Base-by-base conservation (phyloP, 2,329 filamentous ascomycete genomes). In the Botrytis medusae region DNA sequence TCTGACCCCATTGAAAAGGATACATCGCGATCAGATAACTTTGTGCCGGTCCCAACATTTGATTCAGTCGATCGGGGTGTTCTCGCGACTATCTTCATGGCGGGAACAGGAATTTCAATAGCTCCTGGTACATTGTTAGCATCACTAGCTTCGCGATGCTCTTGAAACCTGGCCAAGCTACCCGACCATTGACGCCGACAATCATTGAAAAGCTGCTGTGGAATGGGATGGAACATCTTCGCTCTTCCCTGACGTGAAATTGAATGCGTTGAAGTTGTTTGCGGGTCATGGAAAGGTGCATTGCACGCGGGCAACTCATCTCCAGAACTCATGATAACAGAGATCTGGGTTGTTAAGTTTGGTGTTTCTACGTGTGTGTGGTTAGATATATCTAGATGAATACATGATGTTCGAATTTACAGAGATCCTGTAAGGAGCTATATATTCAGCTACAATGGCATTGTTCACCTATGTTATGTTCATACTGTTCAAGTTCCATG, bases 201-300 rank as follows among this genome's bases (percentile, higher is more conserved):
- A 42, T 10, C 14, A 2, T n/a, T n/a, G 42, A 29, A 16, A 9
- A 71, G 20, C 4, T 32, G 14, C 16, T 3, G 12, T 40, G 40
- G 29, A 25, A 71, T n/a, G 1, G 44, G 25, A 4, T 40, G 46
- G 48, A 71, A 65, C 42, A 71, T 63, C 34, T 65, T n/a, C 29
- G 40, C 68, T 34, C 22, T 71, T 29, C 69, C 60, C 42, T 71
- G 57, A 10, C 25, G 42, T 40, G 57, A 65, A 22, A 71, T 63
- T 40, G 68, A 70, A 63, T 46, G 5, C 1, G 54, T 6, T 46
- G 68, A 70, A 20, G 68, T 40, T 71, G 40, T 63, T 63, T 63
- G 5, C n/a, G 32, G 57, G 4, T 20, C 29, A 37, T 71, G 59
- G 18, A 40, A 40, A 40, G 69, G 59, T 20, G 69, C 59, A 65